These are phyloP conservation scores for Incumbomyces delicatus DNA, from an alignment of 2,329 filamentous ascomycete genomes.

Conservation along the genomic window DNA sequence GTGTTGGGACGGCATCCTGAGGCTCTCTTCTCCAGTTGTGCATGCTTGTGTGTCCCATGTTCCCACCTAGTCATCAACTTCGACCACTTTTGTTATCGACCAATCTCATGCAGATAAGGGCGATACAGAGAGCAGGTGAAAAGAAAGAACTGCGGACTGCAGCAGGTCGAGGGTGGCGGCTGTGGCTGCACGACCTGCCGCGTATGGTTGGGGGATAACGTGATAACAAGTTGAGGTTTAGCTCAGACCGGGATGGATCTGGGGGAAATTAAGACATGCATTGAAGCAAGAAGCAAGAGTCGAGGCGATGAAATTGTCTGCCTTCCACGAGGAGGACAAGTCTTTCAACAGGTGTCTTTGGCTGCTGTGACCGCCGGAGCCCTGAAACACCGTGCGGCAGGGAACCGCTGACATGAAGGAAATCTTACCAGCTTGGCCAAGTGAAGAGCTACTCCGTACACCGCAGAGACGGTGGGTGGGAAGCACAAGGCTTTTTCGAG, in stretches of 20 bases:
- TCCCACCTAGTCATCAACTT: neutral
- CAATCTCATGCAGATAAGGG: neutral
- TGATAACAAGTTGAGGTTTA: too few species aligned
- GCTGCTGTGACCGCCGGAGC: too few species aligned
- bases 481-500: slow-evolving; percentile 6
- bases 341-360: too few species aligned
- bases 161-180: neutral
- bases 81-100: too few species aligned
- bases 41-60: slow-evolving; percentile 2
- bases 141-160: slow-evolving; percentile 2
- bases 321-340: too few species aligned
- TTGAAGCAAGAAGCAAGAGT: too few species aligned
- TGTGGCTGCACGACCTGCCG: too few species aligned
- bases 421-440: neutral
- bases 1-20: neutral
- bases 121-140: too few species aligned
- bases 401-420: slow-evolving; percentile 1
- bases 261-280: too few species aligned
- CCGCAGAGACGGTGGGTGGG: neutral
- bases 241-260: too few species aligned
- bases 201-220: too few species aligned
- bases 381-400: slow-evolving; percentile 4
- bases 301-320: too few species aligned
- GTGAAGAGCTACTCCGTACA: neutral
- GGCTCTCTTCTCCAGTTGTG: slow-evolving; percentile 5